These are phyloP conservation scores for Pseudonitzschia pungens DNA, from an alignment of 108 stramenopile species.

Conservation along the genomic window DNA sequence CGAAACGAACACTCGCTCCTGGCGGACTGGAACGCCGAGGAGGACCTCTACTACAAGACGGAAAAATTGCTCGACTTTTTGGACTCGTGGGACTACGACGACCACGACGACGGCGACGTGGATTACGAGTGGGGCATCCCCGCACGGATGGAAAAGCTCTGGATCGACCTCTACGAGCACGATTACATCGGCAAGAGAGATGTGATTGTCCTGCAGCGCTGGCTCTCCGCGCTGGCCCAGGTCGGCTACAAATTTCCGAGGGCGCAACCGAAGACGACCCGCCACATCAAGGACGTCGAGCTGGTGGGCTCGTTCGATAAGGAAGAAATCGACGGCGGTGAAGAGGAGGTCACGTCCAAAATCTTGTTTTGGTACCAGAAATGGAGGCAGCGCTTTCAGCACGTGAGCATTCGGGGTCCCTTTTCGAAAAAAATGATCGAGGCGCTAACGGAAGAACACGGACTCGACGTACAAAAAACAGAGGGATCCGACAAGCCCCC, in stretches of 20 bases:
- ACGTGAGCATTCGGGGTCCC: background rate
- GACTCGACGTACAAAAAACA: background rate
- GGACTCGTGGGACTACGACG: conserved; percentile 12
- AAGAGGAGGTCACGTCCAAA: background rate
- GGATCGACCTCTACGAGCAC: conserved; percentile 51
- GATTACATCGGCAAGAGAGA: conserved; percentile 34
- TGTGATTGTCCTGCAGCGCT: conserved; percentile 30
- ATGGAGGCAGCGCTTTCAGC: background rate
- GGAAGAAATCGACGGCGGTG: background rate
- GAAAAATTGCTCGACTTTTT: conserved; percentile 44
- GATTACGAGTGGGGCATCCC: conserved; percentile 2
- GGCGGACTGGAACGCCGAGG: conserved; percentile 57
- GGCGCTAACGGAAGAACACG: background rate
- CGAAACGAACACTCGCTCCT: conserved; percentile 52
- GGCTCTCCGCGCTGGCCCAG: conserved; percentile 39
- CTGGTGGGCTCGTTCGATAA: background rate
- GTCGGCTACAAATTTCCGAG: conserved; percentile 34
- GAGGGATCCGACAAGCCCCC: too few species aligned
- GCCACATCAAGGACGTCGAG: background rate
- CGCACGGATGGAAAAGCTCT: conserved; percentile 34
- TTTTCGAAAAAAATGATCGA: background rate
- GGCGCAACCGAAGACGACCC: background rate
- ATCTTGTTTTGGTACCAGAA: background rate
- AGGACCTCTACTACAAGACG: conserved; percentile 47
- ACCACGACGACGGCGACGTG: background rate